phyloP scores from a whole-genome alignment of 2,329 filamentous ascomycete genomes.

The Chaetothyriales sp. region DNA sequence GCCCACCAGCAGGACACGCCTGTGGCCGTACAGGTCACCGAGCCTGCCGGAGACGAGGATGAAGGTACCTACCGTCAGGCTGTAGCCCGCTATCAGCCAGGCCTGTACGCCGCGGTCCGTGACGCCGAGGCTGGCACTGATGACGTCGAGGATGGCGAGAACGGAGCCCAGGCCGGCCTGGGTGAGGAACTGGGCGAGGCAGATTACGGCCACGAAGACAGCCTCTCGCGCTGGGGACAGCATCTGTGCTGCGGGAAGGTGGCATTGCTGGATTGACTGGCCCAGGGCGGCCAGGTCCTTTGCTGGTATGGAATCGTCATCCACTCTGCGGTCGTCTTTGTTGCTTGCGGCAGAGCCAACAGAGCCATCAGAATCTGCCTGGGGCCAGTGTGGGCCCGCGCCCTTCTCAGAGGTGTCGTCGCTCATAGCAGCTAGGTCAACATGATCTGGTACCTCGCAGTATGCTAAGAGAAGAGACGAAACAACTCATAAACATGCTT shows the following conservation, averaged over 20 bases:
- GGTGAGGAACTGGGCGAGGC: conserved; percentile 31
- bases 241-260: not conserved
- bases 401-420: no score
- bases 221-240: conserved; percentile 17
- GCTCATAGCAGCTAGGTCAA: no score
- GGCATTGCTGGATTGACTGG: not conserved
- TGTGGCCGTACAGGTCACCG: conserved; percentile 28
- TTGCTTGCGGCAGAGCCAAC: no score
- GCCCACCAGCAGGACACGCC: conserved; percentile 24
- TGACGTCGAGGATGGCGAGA: conserved; percentile 36
- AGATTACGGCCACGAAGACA: conserved; percentile 24
- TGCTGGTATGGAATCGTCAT: no score
- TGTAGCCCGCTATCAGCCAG: conserved; percentile 47
- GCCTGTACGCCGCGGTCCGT: conserved; percentile 32
- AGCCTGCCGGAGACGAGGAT: conserved; percentile 27
- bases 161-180: conserved; percentile 36
- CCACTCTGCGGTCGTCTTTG: no score
- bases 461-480: no score
- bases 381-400: no score
- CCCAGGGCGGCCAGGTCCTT: no score
- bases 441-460: no score
- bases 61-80: conserved; percentile 31
- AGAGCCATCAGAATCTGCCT: no score
- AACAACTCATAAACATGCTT: no score
- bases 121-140: conserved; percentile 36